Conservation (phyloP, 2,329 filamentous ascomycete species). For the Neocucurbitaria cava region DNA sequence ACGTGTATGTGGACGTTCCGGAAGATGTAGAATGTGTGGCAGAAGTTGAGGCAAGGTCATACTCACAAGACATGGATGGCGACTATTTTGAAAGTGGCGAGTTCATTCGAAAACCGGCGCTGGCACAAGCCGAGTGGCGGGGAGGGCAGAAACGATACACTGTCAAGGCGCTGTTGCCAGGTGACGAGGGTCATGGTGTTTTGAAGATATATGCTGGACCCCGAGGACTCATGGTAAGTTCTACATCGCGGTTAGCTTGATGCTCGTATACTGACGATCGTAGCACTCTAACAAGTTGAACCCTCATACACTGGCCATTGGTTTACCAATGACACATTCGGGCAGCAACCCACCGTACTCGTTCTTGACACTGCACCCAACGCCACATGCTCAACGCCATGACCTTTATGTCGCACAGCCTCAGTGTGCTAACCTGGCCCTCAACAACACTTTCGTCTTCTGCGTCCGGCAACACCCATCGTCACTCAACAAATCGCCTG, state of each 20-base stretch:
- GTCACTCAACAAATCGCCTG: constrained; percentile 51
- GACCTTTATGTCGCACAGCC: constrained; percentile 97
- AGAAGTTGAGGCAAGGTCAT: constrained; percentile 86
- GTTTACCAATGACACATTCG: constrained; percentile 86
- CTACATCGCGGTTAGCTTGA: background rate
- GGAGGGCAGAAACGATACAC: constrained; percentile 88
- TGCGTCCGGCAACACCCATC: constrained; percentile 91
- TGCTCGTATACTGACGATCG: constrained; percentile 19
- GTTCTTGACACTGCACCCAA: constrained; percentile 91
- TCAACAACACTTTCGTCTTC: constrained; percentile 99
- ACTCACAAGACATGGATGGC: constrained; percentile 82
- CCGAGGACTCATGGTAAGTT: constrained; percentile 79
- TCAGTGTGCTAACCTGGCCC: constrained; percentile 83
- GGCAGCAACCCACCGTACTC: constrained; percentile 95
- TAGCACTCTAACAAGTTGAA: constrained; percentile 93
- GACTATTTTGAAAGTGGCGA: constrained; percentile 95
- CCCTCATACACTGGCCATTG: constrained; percentile 86
- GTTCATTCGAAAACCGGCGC: constrained; percentile 79
- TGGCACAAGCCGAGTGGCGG: constrained; percentile 92
- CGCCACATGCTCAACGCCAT: constrained; percentile 94
- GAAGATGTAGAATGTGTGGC: constrained; percentile 90
- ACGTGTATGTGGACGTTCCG: constrained; percentile 86
- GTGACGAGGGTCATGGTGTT: constrained; percentile 86
- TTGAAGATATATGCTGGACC: constrained; percentile 94
- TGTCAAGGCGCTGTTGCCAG: constrained; percentile 88